phyloP scores from a whole-genome alignment of 345 rosid species.

The Hibiscus trionum region DNA sequence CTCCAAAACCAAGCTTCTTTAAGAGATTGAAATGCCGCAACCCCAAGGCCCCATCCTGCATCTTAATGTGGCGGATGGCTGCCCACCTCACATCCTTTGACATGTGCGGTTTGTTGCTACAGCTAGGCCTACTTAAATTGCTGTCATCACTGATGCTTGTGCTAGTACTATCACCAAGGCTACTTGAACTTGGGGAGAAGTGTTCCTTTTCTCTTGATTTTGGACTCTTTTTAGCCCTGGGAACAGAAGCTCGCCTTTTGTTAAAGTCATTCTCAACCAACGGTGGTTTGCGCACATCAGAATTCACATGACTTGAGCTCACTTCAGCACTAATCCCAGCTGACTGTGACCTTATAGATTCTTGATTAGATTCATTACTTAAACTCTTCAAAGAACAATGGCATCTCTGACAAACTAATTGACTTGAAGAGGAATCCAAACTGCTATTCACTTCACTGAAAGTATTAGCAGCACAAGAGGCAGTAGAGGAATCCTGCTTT shows the following conservation, averaged over 20 bases:
- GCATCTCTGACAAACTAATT: slow-evolving; percentile 72
- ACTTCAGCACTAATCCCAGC: slow-evolving; percentile 32
- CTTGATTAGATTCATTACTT: slow-evolving; percentile 35
- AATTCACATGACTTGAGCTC: slow-evolving; percentile 22
- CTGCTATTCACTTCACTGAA: slow-evolving; percentile 21
- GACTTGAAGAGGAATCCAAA: slow-evolving; percentile 31
- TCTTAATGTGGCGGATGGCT: slow-evolving; percentile 54
- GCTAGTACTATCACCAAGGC: slow-evolving; percentile 75
- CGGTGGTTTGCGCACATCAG: slow-evolving; percentile 23
- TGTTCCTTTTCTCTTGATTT: slow-evolving; percentile 59
- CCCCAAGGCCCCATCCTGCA: slow-evolving; percentile 53
- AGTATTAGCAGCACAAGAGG: slow-evolving; percentile 17
- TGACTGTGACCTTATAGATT: slow-evolving; percentile 13
- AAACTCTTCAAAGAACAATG: slow-evolving; percentile 48
- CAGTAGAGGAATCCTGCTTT: slow-evolving; percentile 34
- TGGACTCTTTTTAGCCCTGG: slow-evolving; percentile 33
- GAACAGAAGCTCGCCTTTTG: slow-evolving; percentile 18
- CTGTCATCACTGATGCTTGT: slow-evolving; percentile 85
- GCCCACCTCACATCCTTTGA: slow-evolving; percentile 86
- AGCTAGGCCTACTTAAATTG: slow-evolving; percentile 73
- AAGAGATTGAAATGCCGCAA: slow-evolving; percentile 73
- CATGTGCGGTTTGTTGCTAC: slow-evolving; percentile 94
- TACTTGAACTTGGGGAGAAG: slow-evolving; percentile 85
- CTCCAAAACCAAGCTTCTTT: slow-evolving; percentile 93
- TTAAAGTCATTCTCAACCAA: slow-evolving; percentile 25